Percentiles rank a stretch among this genome's conserved stretches.
phyloP scores from a whole-genome alignment of 2,329 filamentous ascomycete species.

The Arthrinium phaeospermum region DNA sequence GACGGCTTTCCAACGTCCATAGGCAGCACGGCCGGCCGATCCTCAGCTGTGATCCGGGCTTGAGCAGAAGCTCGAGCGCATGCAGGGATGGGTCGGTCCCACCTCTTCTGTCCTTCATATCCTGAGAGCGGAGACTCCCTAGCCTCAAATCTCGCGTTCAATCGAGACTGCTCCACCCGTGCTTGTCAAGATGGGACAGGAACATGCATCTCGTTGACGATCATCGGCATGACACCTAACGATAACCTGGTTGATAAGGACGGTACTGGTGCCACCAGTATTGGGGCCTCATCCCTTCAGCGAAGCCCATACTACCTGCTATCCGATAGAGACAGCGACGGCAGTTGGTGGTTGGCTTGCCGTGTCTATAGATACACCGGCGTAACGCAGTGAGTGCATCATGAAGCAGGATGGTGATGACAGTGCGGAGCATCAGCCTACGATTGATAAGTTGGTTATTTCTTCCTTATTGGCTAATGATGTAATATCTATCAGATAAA shows the following conservation, averaged over 20 bases:
- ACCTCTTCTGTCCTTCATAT: neutral
- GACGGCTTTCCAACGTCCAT: neutral
- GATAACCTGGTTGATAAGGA: neutral
- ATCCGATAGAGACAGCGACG: neutral
- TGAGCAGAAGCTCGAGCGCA: neutral
- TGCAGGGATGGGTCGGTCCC: neutral
- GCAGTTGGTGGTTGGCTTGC: neutral
- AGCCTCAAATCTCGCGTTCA: neutral
- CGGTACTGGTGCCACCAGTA: neutral
- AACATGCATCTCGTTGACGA: neutral
- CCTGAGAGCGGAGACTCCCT: neutral
- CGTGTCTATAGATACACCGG: neutral
- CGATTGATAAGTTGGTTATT: neutral
- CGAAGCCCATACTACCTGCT: neutral
- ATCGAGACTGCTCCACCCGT: neutral
- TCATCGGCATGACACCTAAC: neutral
- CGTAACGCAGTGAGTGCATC: neutral
- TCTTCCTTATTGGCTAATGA: slow-evolving; percentile 6
- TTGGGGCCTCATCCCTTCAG: neutral
- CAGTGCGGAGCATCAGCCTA: too few species aligned
- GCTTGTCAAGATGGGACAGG: neutral
- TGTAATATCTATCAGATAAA: slow-evolving; percentile 2
- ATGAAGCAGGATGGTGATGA: too few species aligned
- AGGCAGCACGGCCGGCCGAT: neutral
- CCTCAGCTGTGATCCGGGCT: neutral